These are phyloP conservation scores for Saitozyma podzolica DNA, from an alignment of 768 basidiomycete genomes.

Conservation along the genomic window DNA sequence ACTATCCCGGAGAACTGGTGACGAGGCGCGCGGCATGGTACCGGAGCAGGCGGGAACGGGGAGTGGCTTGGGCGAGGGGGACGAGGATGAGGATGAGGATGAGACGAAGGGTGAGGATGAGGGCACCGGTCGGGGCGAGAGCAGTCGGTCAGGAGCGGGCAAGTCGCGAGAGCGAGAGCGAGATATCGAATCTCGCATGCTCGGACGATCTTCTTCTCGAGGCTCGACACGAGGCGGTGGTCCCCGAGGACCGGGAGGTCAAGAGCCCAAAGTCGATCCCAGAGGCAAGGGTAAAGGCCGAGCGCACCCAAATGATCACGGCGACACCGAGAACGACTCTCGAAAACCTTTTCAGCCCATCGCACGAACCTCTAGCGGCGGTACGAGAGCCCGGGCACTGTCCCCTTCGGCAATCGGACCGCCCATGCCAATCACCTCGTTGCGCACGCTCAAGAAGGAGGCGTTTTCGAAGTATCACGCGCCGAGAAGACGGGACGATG, in stretches of 20 bases:
- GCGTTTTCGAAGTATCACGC: slow-evolving; percentile 41
- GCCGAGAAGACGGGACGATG: neutral
- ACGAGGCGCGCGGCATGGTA: neutral
- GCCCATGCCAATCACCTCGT: slow-evolving; percentile 18
- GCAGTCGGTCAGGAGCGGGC: slow-evolving; percentile 5
- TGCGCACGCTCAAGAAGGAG: slow-evolving; percentile 40
- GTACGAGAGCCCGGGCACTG: slow-evolving; percentile 17
- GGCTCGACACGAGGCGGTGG: too few species aligned
- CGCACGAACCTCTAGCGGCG: neutral
- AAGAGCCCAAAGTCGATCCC: neutral
- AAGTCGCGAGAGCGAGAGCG: neutral
- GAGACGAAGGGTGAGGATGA: slow-evolving; percentile 6
- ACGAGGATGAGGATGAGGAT: slow-evolving; percentile 9
- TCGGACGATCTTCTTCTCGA: neutral
- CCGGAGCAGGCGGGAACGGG: neutral
- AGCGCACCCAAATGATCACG: neutral
- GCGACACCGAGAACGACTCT: neutral
- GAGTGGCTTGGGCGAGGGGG: slow-evolving; percentile 8
- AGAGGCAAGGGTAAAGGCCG: slow-evolving; percentile 8
- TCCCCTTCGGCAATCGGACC: slow-evolving; percentile 18
- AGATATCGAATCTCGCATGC: neutral
- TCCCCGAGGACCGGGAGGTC: neutral
- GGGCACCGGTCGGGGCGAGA: slow-evolving; percentile 11
- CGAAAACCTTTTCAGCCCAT: neutral
- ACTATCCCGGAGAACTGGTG: slow-evolving; percentile 53